Percentiles rank a stretch among this genome's conserved stretches.
phyloP scores from a whole-genome alignment of 441 rosid species.

The Cnidoscolus chayamansa region DNA sequence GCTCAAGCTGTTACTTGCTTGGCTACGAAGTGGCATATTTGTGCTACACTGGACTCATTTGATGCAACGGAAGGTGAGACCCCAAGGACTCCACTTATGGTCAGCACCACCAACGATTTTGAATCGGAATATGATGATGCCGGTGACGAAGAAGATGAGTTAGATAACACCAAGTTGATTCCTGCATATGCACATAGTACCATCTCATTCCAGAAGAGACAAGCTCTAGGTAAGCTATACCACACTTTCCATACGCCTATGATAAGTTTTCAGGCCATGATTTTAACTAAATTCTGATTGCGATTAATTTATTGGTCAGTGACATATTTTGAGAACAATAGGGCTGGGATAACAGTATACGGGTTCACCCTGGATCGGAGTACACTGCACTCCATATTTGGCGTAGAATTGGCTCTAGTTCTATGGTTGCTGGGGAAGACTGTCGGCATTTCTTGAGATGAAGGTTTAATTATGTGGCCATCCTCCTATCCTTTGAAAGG shows the following conservation, averaged over 20 bases:
- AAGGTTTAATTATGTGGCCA: too few relatives aligned
- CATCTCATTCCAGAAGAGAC: slow-evolving; percentile 82
- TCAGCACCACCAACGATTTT: slow-evolving; percentile 20
- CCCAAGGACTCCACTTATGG: slow-evolving; percentile 34
- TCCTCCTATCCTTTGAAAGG: too few relatives aligned
- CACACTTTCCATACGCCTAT: neutral
- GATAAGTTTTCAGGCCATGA: neutral
- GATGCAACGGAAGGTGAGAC: slow-evolving; percentile 64
- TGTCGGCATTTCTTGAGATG: slow-evolving; percentile 50
- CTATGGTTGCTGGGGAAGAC: slow-evolving; percentile 90
- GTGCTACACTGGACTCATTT: slow-evolving; percentile 67
- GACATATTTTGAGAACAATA: slow-evolving; percentile 79
- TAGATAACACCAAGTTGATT: slow-evolving; percentile 64
- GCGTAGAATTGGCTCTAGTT: slow-evolving; percentile 74
- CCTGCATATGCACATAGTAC: slow-evolving; percentile 74
- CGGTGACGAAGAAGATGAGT: slow-evolving; percentile 83
- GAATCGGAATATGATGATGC: slow-evolving; percentile 50
- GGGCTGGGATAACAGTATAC: slow-evolving; percentile 75
- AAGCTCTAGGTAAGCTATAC: slow-evolving; percentile 62
- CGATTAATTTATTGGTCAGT: slow-evolving; percentile 39
- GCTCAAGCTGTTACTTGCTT: slow-evolving; percentile 77
- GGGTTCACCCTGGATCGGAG: slow-evolving; percentile 70
- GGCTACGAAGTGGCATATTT: slow-evolving; percentile 86
- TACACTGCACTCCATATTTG: slow-evolving; percentile 72
- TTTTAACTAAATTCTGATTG: neutral